Percentiles rank a stretch among this genome's conserved stretches.
Evolutionary conservation across 2,329 filamentous ascomycete species (phyloP).

Genomic region (Zasmidium cellare): DNA sequence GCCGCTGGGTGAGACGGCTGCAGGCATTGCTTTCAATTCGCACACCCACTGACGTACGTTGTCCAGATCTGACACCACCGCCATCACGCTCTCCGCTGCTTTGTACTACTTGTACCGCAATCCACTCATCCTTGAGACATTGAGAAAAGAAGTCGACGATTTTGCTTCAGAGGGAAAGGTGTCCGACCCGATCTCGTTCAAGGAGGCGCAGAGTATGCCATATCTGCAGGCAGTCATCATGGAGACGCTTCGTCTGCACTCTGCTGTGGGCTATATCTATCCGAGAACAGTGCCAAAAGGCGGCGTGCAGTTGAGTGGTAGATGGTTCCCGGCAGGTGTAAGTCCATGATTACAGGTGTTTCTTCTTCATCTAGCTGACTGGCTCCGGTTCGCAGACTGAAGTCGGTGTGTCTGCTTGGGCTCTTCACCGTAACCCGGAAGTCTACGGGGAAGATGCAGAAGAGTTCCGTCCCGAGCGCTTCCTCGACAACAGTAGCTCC

Average conservation of each 20-base stretch:
- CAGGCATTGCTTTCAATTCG: background rate
- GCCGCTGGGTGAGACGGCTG: background rate
- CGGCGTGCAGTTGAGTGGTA: slow-evolving; percentile 38
- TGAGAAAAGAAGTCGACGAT: slow-evolving; percentile 38
- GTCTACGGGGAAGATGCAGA: slow-evolving; percentile 47
- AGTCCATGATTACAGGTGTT: background rate
- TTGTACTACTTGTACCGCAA: slow-evolving; percentile 41
- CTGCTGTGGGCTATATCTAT: slow-evolving; percentile 37
- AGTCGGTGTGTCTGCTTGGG: slow-evolving; percentile 14
- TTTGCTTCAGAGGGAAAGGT: slow-evolving; percentile 25
- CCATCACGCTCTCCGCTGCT: slow-evolving; percentile 25
- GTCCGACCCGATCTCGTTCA: slow-evolving; percentile 31
- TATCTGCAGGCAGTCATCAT: slow-evolving; percentile 15
- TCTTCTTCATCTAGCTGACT: background rate
- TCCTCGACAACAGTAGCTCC: slow-evolving; percentile 37
- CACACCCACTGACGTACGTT: slow-evolving; percentile 22
- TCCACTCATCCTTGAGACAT: slow-evolving; percentile 29
- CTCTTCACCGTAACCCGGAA: slow-evolving; percentile 41
- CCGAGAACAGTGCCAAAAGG: slow-evolving; percentile 39
- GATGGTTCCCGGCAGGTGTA: slow-evolving; percentile 33
- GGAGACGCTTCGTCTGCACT: slow-evolving; percentile 14
- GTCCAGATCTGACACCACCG: slow-evolving; percentile 40
- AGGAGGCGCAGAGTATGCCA: slow-evolving; percentile 31
- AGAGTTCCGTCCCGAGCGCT: slow-evolving; percentile 48
- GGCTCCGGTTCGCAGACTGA: background rate